These are phyloP conservation scores for Agaricales sp. DNA, from an alignment of 1,284 basidiomycete genomes.

Conservation along the genomic window DNA sequence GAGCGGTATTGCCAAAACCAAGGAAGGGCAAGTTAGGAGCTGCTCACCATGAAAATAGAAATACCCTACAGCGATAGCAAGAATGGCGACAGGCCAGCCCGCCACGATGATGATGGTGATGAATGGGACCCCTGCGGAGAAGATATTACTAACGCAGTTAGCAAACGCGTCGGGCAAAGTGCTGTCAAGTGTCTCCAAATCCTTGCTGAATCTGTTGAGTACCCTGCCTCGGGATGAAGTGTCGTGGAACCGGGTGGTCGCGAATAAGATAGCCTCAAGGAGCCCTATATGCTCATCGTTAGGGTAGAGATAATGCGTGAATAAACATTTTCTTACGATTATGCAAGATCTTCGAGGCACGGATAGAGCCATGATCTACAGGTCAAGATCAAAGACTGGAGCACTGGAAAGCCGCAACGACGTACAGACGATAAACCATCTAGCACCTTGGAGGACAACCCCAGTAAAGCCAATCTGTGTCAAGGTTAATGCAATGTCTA, in stretches of 20 bases:
- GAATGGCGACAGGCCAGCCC: slow-evolving; percentile 62
- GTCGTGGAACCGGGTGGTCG: slow-evolving; percentile 89
- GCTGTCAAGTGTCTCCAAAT: slow-evolving; percentile 94
- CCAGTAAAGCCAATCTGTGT: too few species aligned
- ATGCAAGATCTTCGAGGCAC: slow-evolving; percentile 66
- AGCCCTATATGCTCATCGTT: slow-evolving; percentile 48
- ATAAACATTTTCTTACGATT: slow-evolving; percentile 34
- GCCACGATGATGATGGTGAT: slow-evolving; percentile 73
- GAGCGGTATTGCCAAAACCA: too few species aligned
- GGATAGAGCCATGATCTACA: slow-evolving; percentile 59
- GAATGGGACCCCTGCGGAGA: slow-evolving; percentile 56
- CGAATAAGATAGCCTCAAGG: slow-evolving; percentile 79
- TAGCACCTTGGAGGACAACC: too few species aligned
- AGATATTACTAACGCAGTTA: slow-evolving; percentile 53
- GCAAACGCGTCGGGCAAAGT: slow-evolving; percentile 81
- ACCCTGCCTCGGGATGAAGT: slow-evolving; percentile 81
- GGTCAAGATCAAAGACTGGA: too few species aligned
- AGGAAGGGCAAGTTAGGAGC: background rate
- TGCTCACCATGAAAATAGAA: slow-evolving; percentile 62
- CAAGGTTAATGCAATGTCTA: too few species aligned
- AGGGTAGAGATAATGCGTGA: background rate
- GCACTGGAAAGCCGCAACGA: too few species aligned
- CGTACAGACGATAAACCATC: too few species aligned
- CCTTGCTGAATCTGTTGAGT: slow-evolving; percentile 87
- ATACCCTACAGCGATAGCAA: slow-evolving; percentile 44